Base-by-base conservation (phyloP, 345 rosid genomes). In the Brassica juncea region DNA sequence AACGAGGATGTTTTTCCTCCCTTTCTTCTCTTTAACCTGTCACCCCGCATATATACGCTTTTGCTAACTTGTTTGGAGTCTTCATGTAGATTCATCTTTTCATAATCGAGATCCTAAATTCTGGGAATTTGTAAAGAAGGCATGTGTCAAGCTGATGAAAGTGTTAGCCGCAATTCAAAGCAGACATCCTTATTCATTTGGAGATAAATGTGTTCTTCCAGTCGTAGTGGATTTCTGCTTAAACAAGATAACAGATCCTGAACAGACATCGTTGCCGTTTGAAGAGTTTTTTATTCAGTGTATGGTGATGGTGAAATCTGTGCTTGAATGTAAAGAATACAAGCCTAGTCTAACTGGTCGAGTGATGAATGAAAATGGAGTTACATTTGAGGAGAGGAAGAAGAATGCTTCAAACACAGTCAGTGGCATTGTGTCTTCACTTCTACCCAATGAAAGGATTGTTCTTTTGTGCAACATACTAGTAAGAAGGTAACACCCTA, bases 161-260 rank as follows among this genome's bases (percentile, higher is more conserved):
- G 94, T 95, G 83, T 81, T 95, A 76, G 85, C 89, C 63, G 86
- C 90, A 55, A 84, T 95, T 74, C 98, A 93, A 82, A 89, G 87
- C 73, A 89, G 94, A 71, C 99, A 95, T 88, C 98, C 98, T 74
- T 95, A 86, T 84, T 84, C 98, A 35, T 95, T 95, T 88, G 97
- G 99, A 78, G 96, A 93, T 81, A 89, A 87, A 79, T 83, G 90
- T 81, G 91, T 87, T 78, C 96, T 95, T 87, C 96, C 87, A 69
- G 85, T 79, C 66, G 89, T 93, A 60, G 69, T 93, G 89, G 92
- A 88, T 86, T 95, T 95, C 84, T 95, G 97, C 86, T 87, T 95
- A 86, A 91, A 83, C 85, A 93, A 82, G 86, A 95, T 95, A 68
- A 86, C 84, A 16, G 91, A 91, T 70, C 96, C 94, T 35, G 90